Percentiles rank a stretch among this genome's conserved stretches.
Evolutionary conservation across 1,284 basidiomycete species (phyloP).

Genomic region (Rhodotorula sp.): DNA sequence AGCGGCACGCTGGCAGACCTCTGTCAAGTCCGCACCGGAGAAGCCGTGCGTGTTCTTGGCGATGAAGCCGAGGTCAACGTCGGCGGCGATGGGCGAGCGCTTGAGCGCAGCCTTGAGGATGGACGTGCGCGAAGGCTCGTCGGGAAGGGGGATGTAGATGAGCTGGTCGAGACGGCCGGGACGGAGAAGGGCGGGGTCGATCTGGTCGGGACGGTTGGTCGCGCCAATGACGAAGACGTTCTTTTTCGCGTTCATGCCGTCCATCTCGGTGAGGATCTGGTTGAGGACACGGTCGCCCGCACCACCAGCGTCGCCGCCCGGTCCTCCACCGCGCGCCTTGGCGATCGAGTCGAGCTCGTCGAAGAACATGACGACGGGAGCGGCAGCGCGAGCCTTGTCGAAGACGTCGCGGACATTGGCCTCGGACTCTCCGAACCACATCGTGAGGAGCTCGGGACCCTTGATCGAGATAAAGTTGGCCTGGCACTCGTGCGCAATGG

Average conservation of each 20-base stretch:
- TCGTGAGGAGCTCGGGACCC: conserved; percentile 60
- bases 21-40: conserved; percentile 98
- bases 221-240: conserved; percentile 80
- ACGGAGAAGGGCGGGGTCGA: conserved; percentile 93
- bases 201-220: conserved; percentile 98
- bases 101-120: conserved; percentile 89
- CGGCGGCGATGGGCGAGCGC: conserved; percentile 84
- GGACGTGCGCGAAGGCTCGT: conserved; percentile 84
- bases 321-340: conserved; percentile 80
- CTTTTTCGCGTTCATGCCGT: conserved; percentile 99
- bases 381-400: conserved; percentile 98
- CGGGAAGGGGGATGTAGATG: conserved; percentile 62
- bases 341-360: conserved; percentile 99
- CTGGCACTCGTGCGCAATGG: conserved; percentile 98
- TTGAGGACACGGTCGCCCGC: conserved; percentile 75
- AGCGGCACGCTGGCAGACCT: conserved; percentile 96
- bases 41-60: conserved; percentile 94
- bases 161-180: conserved; percentile 89
- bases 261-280: conserved; percentile 80
- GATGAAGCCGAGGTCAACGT: conserved; percentile 83
- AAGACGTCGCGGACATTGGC: conserved; percentile 99
- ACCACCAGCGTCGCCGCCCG: conserved; percentile 78
- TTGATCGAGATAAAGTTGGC: conserved; percentile 98
- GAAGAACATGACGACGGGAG: conserved; percentile 99
- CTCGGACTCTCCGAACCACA: conserved; percentile 99